These are phyloP conservation scores for Collybia sordida DNA, from an alignment of 768 basidiomycete genomes.

Conservation along the genomic window DNA sequence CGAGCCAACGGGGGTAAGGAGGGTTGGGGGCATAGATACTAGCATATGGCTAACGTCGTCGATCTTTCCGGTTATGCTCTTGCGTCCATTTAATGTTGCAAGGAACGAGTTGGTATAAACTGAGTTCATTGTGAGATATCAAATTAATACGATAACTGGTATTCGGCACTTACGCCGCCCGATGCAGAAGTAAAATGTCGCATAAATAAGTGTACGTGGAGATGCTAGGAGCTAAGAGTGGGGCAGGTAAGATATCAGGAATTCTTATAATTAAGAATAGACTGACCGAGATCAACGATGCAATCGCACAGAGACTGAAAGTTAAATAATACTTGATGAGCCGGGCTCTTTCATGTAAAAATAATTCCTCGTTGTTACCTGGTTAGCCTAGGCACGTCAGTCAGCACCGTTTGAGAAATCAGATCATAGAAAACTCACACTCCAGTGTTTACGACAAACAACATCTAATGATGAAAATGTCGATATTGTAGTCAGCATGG, in stretches of 20 bases:
- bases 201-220: constrained; percentile 44
- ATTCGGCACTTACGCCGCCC: constrained; percentile 40
- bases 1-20: constrained; percentile 15
- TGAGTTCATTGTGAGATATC: constrained; percentile 9
- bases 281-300: constrained; percentile 46
- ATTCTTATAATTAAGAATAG: neutral
- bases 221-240: constrained; percentile 34
- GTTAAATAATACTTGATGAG: neutral
- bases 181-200: constrained; percentile 52
- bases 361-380: constrained; percentile 22
- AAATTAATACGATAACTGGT: neutral
- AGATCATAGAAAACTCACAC: constrained; percentile 28
- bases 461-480: constrained; percentile 31
- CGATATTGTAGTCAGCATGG: neutral
- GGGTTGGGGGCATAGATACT: constrained; percentile 28
- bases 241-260: neutral
- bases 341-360: no score
- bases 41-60: constrained; percentile 31
- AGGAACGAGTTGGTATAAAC: constrained; percentile 55
- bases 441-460: constrained; percentile 57
- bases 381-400: constrained; percentile 27
- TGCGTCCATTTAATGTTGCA: constrained; percentile 50
- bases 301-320: constrained; percentile 42
- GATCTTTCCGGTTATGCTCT: constrained; percentile 28
- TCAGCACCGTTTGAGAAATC: constrained; percentile 1